Conservation (phyloP, 2,329 filamentous ascomycete genomes). For the Fusarium sarcochroum region DNA sequence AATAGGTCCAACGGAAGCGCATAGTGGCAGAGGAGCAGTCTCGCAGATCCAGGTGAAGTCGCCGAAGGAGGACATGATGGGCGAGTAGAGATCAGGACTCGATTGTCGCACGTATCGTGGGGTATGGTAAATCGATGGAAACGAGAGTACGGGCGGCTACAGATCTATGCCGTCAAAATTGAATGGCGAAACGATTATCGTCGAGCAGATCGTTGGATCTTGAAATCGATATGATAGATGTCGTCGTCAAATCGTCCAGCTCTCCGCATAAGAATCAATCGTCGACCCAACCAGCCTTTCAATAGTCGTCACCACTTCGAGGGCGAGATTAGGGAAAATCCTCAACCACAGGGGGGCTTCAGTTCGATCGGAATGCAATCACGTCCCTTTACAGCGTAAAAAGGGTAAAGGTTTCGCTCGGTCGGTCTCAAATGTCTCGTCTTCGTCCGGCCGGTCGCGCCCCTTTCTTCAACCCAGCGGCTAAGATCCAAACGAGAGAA, state of each 20-base stretch:
- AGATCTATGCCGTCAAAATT: conserved; percentile 1
- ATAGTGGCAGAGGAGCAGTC: conserved; percentile 88
- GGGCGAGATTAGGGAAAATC: conserved; percentile 16
- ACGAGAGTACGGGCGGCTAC: not conserved
- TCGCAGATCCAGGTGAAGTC: conserved; percentile 90
- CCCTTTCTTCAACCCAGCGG: conserved; percentile 39
- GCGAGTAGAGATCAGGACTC: conserved; percentile 9
- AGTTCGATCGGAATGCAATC: conserved; percentile 37
- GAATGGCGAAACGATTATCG: conserved; percentile 9
- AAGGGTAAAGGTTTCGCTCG: conserved; percentile 16
- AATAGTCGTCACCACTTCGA: conserved; percentile 18
- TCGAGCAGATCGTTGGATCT: conserved; percentile 1
- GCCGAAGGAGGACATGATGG: conserved; percentile 84
- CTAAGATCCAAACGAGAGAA: conserved; percentile 12
- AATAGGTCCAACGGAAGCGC: conserved; percentile 84
- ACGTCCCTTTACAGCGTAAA: conserved; percentile 26
- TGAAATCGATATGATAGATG: conserved; percentile 12
- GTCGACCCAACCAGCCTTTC: conserved; percentile 15
- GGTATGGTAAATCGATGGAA: conserved; percentile 6
- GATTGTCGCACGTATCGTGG: conserved; percentile 7
- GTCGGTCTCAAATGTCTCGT: conserved; percentile 39
- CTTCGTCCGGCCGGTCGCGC: conserved; percentile 25
- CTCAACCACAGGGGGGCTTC: conserved; percentile 12
- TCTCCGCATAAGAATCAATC: conserved; percentile 10
- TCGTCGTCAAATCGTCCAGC: conserved; percentile 26